Conservation (phyloP, 371 early-diverging fungal genomes). For the Syncephalis fuscata region DNA sequence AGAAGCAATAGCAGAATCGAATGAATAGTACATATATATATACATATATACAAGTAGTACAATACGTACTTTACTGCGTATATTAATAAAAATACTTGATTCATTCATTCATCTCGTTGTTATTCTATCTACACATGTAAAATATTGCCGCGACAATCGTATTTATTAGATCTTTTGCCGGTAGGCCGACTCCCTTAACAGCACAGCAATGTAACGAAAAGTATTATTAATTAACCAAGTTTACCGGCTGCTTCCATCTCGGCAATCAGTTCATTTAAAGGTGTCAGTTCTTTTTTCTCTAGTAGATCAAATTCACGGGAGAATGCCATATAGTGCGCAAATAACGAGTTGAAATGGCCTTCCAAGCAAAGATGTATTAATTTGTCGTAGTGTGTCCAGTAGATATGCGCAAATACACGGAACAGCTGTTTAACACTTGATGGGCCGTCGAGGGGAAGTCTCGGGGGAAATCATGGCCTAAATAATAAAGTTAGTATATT, state of each 20-base stretch:
- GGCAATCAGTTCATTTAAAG: conserved; percentile 62
- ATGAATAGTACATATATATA: too few relatives aligned
- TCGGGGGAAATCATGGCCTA: conserved; percentile 59
- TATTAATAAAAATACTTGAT: too few relatives aligned
- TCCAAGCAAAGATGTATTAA: conserved; percentile 67
- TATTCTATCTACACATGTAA: too few relatives aligned
- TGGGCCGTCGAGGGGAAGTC: conserved; percentile 52
- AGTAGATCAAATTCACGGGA: conserved; percentile 78
- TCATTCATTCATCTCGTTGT: too few relatives aligned
- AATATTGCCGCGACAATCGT: too few relatives aligned
- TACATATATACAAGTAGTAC: too few relatives aligned
- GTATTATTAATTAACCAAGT: conserved; percentile 9
- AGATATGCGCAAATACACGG: conserved; percentile 87
- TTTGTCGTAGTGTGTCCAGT: conserved; percentile 80
- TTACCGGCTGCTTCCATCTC: conserved; percentile 31
- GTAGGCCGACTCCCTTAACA: too few relatives aligned
- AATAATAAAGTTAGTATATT: too few relatives aligned
- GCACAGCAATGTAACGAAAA: too few relatives aligned
- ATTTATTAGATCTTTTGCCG: too few relatives aligned
- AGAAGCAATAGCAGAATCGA: too few relatives aligned
- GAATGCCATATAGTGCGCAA: conserved; percentile 87
- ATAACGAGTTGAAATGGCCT: conserved; percentile 83
- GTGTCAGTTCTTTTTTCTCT: conserved; percentile 76
- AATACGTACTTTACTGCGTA: too few relatives aligned
- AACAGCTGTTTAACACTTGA: conserved; percentile 66